Conservation (phyloP, 257 asterid species). For the Misopates orontium region DNA sequence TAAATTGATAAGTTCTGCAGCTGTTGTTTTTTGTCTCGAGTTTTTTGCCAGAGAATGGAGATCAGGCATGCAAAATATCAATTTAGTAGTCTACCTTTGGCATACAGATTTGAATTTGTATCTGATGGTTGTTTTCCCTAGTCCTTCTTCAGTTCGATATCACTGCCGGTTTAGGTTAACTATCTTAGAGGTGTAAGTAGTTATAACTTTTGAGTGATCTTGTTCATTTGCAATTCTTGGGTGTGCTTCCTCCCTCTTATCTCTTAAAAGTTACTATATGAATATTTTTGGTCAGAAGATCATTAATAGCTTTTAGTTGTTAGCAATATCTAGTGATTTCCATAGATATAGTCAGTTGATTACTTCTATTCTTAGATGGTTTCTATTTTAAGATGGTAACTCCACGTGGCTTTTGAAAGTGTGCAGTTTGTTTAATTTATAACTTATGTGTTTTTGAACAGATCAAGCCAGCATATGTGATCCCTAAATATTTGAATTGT, state of each 20-base stretch:
- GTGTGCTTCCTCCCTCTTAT: neutral
- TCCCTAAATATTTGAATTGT: constrained; percentile 82
- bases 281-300: neutral
- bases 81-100: too few relatives aligned
- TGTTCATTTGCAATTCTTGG: constrained; percentile 1
- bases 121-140: too few relatives aligned
- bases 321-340: constrained; percentile 14
- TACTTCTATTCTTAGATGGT: neutral
- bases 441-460: constrained; percentile 33
- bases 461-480: constrained; percentile 74
- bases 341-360: neutral
- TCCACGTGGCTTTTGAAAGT: neutral
- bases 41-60: too few relatives aligned
- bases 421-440: neutral
- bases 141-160: too few relatives aligned
- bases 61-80: too few relatives aligned
- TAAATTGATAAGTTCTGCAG: too few relatives aligned
- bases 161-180: neutral
- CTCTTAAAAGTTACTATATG: neutral
- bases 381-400: neutral
- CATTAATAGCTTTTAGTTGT: neutral
- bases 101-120: too few relatives aligned
- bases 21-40: neutral
- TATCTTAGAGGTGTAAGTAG: neutral
- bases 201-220: constrained; percentile 2